phyloP scores from a whole-genome alignment of 208 protist genomes.

The Leptomonas pyrrhocoris region DNA sequence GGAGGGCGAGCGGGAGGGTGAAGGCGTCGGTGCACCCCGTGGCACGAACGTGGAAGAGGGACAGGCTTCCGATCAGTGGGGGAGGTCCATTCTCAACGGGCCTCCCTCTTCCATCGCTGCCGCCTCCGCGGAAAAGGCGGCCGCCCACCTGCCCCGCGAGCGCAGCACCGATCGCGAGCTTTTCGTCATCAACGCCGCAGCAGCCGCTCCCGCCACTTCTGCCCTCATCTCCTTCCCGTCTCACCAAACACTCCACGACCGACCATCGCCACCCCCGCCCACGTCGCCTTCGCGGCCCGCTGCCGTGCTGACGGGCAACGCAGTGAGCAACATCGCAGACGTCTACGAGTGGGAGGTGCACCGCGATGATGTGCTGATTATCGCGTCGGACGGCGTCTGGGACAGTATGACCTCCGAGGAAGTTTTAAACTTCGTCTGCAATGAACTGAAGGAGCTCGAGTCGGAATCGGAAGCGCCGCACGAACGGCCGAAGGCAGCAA shows the following conservation, averaged over 20 bases:
- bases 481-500: neutral
- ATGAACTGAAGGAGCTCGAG: slow-evolving; percentile 24
- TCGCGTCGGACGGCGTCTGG: slow-evolving; percentile 86
- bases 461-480: neutral
- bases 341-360: slow-evolving; percentile 66
- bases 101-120: neutral
- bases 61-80: neutral
- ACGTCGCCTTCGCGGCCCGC: slow-evolving; percentile 1
- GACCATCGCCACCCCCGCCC: neutral
- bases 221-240: neutral
- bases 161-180: neutral
- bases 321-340: slow-evolving; percentile 79
- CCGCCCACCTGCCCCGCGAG: neutral
- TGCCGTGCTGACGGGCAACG: slow-evolving; percentile 31
- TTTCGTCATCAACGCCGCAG: neutral
- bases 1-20: neutral
- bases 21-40: neutral
- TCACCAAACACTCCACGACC: neutral
- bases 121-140: too few species aligned
- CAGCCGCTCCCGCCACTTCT: slow-evolving; percentile 6
- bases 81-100: neutral
- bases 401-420: slow-evolving; percentile 64
- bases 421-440: slow-evolving; percentile 57
- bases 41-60: neutral
- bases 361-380: slow-evolving; percentile 71